phyloP scores from a whole-genome alignment of 495 filamentous ascomycete genomes.

The Penicillium angulare region DNA sequence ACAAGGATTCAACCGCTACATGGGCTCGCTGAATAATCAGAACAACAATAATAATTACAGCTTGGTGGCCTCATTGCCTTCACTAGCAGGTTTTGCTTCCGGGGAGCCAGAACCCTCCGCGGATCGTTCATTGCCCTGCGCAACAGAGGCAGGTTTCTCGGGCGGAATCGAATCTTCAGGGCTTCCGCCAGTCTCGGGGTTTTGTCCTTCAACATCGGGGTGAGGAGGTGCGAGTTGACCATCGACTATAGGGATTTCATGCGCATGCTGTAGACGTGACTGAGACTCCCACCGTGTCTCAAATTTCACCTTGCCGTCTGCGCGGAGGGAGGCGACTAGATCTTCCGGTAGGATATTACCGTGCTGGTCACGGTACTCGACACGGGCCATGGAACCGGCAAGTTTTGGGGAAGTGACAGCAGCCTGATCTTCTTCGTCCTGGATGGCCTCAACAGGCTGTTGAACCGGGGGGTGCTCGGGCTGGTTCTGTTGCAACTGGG shows the following conservation, averaged over 20 bases:
- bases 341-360: conserved; percentile 83
- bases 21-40: neutral
- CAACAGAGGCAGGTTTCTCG: conserved; percentile 46
- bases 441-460: neutral
- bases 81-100: conserved; percentile 70
- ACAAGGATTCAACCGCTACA: neutral
- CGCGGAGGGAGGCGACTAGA: conserved; percentile 75
- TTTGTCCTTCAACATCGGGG: conserved; percentile 74
- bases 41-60: conserved; percentile 1
- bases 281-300: conserved; percentile 91
- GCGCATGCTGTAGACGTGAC: conserved; percentile 55
- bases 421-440: conserved; percentile 18
- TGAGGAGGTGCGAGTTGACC: conserved; percentile 72
- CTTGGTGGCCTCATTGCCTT: conserved; percentile 66
- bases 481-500: neutral
- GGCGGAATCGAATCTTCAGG: conserved; percentile 38
- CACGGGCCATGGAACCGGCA: conserved; percentile 70
- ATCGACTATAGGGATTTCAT: conserved; percentile 64
- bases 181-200: conserved; percentile 58
- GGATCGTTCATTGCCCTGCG: conserved; percentile 60
- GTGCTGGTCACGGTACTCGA: conserved; percentile 94
- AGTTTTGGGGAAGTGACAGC: conserved; percentile 55
- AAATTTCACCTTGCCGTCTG: conserved; percentile 84
- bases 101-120: conserved; percentile 53
- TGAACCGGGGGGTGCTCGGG: neutral